phyloP scores from a whole-genome alignment of 2,329 filamentous ascomycete genomes.

The Fusarium sp. region DNA sequence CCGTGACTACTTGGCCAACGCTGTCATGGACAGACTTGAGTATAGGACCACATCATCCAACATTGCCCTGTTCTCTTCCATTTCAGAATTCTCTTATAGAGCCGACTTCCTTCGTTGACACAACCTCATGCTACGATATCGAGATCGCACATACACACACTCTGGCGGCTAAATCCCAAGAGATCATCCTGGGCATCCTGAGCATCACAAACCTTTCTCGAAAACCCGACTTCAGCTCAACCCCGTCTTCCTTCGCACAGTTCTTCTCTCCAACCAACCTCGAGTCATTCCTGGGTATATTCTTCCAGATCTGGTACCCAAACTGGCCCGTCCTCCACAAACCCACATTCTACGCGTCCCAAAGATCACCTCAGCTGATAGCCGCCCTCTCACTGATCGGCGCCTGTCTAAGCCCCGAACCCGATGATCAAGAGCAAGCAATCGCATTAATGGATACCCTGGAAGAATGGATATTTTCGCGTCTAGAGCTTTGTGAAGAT shows the following conservation, averaged over 20 bases:
- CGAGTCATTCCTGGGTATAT: constrained; percentile 6
- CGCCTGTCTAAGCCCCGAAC: constrained; percentile 6
- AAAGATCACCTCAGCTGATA: constrained; percentile 1
- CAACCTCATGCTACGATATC: rapidly evolving
- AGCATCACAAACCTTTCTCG: background rate
- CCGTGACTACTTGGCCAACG: background rate
- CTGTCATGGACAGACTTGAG: background rate
- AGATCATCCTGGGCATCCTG: background rate
- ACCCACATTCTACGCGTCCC: background rate
- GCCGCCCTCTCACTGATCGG: constrained; percentile 21
- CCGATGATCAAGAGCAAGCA: constrained; percentile 1
- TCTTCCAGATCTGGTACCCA: constrained; percentile 25
- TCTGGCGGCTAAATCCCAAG: background rate
- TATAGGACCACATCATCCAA: background rate
- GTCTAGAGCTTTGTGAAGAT: constrained; percentile 6
- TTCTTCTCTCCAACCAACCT: constrained; percentile 29
- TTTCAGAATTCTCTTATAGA: background rate
- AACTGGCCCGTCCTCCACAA: constrained; percentile 33
- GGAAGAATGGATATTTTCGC: constrained; percentile 17
- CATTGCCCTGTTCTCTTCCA: rapidly evolving
- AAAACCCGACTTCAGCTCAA: background rate
- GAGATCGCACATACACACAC: rapidly evolving
- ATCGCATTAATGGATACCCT: constrained; percentile 5
- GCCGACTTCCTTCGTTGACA: background rate
- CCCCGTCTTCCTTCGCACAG: background rate